These are phyloP conservation scores for Inosperma sp. DNA, from an alignment of 768 basidiomycete genomes.

Conservation along the genomic window DNA sequence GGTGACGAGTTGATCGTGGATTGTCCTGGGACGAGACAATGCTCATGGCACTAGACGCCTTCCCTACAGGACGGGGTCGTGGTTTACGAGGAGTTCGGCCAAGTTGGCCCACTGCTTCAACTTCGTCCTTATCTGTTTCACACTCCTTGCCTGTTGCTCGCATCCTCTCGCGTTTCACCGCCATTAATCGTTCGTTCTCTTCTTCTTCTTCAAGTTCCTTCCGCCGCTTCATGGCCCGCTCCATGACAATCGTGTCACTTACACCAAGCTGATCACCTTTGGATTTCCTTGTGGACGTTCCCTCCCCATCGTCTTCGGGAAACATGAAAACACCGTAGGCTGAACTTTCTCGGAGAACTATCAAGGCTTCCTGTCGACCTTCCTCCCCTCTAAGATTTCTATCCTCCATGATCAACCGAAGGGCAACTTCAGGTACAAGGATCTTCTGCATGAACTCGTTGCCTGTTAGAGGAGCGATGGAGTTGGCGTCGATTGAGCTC, in stretches of 20 bases:
- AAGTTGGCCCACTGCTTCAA: not conserved
- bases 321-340: conserved; percentile 86
- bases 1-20: not conserved
- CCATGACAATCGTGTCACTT: conserved; percentile 51
- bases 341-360: conserved; percentile 67
- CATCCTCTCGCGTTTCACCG: conserved; percentile 12
- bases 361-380: conserved; percentile 43
- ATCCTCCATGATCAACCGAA: conserved; percentile 80
- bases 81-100: conserved; percentile 20
- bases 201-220: conserved; percentile 47
- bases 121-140: conserved; percentile 4
- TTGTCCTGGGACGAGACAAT: not conserved
- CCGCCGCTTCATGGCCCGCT: conserved; percentile 47
- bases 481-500: conserved; percentile 45
- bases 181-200: conserved; percentile 12
- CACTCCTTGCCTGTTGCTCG: conserved; percentile 10
- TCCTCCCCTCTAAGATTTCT: conserved; percentile 40
- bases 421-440: conserved; percentile 85
- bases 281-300: conserved; percentile 26
- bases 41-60: conserved; percentile 18
- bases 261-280: conserved; percentile 36
- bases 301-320: conserved; percentile 52
- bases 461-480: conserved; percentile 60
- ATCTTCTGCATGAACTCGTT: conserved; percentile 78
- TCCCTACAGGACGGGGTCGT: conserved; percentile 24